Evolutionary conservation across 2,329 filamentous ascomycete species (phyloP).

Genomic region (Sclerotinia nivalis): DNA sequence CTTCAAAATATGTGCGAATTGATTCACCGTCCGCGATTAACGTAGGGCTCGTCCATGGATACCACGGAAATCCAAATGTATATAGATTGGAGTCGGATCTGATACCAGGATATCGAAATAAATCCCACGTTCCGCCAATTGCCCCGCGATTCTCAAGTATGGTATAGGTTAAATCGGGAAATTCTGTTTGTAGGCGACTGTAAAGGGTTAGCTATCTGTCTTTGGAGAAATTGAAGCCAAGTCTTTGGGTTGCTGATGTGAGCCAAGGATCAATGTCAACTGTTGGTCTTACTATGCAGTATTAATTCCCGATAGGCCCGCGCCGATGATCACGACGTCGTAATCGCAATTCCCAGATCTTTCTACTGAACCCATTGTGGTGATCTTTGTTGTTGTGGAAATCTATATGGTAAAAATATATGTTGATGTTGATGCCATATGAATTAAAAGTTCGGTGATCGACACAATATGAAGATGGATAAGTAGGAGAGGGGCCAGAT

Average conservation of each 20-base stretch:
- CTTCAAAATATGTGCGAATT: constrained; percentile 56
- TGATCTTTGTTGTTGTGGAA: background rate
- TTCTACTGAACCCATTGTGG: constrained; percentile 28
- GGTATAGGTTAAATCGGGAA: constrained; percentile 58
- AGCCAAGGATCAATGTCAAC: background rate
- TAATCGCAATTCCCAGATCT: constrained; percentile 28
- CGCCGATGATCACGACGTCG: constrained; percentile 68
- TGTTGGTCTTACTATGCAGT: constrained; percentile 55
- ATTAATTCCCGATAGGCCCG: constrained; percentile 76
- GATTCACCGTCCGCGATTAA: constrained; percentile 53
- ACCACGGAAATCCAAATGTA: constrained; percentile 68
- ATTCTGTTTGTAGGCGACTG: constrained; percentile 57
- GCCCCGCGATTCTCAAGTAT: constrained; percentile 67
- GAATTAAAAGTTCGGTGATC: background rate
- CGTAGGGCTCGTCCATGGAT: constrained; percentile 60
- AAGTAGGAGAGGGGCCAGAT: background rate
- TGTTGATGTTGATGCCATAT: background rate
- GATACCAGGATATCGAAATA: constrained; percentile 76
- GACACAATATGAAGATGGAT: background rate
- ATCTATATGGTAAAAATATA: background rate
- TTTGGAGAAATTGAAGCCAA: background rate
- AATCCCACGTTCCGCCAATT: constrained; percentile 76
- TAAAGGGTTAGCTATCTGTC: background rate
- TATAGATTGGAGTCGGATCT: constrained; percentile 62
- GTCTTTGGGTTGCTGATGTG: background rate